Percentiles rank a stretch among this genome's conserved stretches.
Evolutionary conservation across 2,329 filamentous ascomycete species (phyloP).

Genomic region (Diaporthe citriasiana): DNA sequence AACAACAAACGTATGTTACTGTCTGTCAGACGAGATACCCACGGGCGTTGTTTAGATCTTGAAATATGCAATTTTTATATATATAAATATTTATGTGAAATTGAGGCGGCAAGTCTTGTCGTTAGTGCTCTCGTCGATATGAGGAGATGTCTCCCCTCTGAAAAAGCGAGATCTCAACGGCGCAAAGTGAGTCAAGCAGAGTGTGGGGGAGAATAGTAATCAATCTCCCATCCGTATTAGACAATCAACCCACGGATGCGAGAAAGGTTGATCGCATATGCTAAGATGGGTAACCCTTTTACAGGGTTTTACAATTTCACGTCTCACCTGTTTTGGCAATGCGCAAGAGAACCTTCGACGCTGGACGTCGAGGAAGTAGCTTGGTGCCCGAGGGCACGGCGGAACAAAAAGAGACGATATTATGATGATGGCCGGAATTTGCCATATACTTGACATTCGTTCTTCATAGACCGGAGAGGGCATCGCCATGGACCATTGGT

Average conservation of each 20-base stretch:
- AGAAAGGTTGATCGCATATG: conserved; percentile 59
- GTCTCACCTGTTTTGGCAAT: background rate
- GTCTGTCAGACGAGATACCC: conserved; percentile 25
- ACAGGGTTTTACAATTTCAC: background rate
- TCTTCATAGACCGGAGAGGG: conserved; percentile 26
- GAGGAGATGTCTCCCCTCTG: conserved; percentile 58
- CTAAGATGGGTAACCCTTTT: conserved; percentile 54
- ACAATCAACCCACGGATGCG: conserved; percentile 58
- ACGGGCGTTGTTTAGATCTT: background rate
- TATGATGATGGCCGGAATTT: background rate
- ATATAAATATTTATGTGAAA: too few species aligned
- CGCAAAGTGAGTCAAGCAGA: conserved; percentile 59
- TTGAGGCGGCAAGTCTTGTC: background rate
- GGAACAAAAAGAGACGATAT: background rate
- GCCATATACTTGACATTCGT: conserved; percentile 29
- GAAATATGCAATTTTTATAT: background rate
- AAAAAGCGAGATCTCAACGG: conserved; percentile 62
- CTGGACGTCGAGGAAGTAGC: background rate
- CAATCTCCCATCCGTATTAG: conserved; percentile 62
- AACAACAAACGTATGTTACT: conserved; percentile 38
- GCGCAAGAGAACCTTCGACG: background rate
- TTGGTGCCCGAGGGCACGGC: background rate
- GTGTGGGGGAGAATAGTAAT: conserved; percentile 57
- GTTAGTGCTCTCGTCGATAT: background rate
- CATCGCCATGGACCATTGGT: conserved; percentile 21